A percentile compares a stretch with the other conserved stretches of the same genome.
phyloP scores from a whole-genome alignment of 78 protist genomes.

The Pigoraptor vietnamica region DNA sequence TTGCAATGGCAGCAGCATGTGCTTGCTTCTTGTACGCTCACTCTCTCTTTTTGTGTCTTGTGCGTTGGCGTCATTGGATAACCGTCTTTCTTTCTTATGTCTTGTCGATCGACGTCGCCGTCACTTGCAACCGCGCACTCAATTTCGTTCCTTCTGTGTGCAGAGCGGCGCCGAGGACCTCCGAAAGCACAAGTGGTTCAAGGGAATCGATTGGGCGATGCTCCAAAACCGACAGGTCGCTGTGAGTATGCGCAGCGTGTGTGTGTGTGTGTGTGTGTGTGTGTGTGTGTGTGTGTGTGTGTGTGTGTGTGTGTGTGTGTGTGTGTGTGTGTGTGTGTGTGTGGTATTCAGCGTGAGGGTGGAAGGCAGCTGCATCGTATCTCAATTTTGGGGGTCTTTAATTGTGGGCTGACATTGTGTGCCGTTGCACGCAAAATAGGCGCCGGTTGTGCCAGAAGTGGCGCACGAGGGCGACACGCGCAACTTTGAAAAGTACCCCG shows the following conservation, averaged over 20 bases:
- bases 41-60: neutral
- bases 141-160: neutral
- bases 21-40: neutral
- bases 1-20: neutral
- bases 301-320: too few relatives aligned
- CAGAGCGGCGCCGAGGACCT: conserved; percentile 80
- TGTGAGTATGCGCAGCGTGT: too few relatives aligned
- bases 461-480: neutral
- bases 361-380: too few relatives aligned
- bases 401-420: neutral
- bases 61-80: too few relatives aligned
- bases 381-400: too few relatives aligned
- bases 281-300: too few relatives aligned
- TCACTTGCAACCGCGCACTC: too few relatives aligned
- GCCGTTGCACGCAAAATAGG: neutral
- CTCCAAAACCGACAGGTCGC: neutral
- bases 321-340: too few relatives aligned
- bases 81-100: too few relatives aligned
- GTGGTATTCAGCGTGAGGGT: too few relatives aligned
- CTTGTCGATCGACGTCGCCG: too few relatives aligned
- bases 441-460: neutral
- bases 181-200: conserved; percentile 84
- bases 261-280: too few relatives aligned
- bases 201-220: conserved; percentile 73
- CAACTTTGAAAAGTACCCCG: conserved; percentile 6